Percentiles rank a stretch among this genome's conserved stretches.
Evolutionary conservation across 257 asterid genomes (phyloP).

Genomic region (Jacaranda mimosifolia): DNA sequence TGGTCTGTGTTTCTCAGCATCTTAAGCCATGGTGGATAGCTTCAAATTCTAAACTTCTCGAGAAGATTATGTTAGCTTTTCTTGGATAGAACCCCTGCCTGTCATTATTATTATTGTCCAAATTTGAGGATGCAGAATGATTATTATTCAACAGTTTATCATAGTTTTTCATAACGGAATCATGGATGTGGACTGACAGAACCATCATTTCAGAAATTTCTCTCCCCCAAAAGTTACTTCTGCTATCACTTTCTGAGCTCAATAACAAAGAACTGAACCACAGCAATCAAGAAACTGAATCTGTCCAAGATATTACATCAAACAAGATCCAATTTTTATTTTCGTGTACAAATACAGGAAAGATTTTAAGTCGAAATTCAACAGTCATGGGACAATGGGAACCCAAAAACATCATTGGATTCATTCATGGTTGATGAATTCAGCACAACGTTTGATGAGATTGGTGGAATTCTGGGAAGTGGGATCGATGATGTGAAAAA

Average conservation of each 20-base stretch:
- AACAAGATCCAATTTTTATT: not conserved
- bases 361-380: not conserved
- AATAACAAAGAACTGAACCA: too few species aligned
- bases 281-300: too few species aligned
- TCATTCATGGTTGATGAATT: conserved; percentile 50
- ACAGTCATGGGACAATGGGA: not conserved
- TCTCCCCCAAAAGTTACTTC: too few species aligned
- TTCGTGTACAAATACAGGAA: not conserved
- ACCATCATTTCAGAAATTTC: too few species aligned
- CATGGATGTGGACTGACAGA: not conserved
- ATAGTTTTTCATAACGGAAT: not conserved
- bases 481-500: conserved; percentile 68
- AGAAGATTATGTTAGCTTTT: not conserved
- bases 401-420: not conserved
- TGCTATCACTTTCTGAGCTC: too few species aligned
- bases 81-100: not conserved
- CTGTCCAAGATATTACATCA: not conserved
- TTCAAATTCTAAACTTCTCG: not conserved
- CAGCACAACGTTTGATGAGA: conserved; percentile 48
- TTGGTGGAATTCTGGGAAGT: conserved; percentile 41
- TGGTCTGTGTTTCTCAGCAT: not conserved
- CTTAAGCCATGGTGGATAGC: not conserved
- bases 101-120: not conserved
- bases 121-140: not conserved
- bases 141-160: not conserved